Percentiles rank a stretch among this genome's conserved stretches.
Conservation (phyloP, 352 stramenopile species). For the Globisporangium paroecandrum region DNA sequence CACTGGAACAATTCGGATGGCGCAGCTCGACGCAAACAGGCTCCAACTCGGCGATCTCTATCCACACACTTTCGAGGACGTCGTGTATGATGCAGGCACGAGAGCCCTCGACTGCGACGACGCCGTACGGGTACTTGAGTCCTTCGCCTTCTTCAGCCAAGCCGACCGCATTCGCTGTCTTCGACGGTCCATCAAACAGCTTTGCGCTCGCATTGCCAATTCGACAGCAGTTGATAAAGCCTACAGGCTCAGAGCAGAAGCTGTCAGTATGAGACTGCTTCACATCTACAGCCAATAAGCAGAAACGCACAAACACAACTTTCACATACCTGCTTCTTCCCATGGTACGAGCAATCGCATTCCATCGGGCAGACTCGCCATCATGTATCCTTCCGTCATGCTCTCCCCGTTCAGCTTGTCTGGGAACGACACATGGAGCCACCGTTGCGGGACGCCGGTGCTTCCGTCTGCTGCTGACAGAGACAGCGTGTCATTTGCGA, state of each 20-base stretch:
- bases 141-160: slow-evolving; percentile 30
- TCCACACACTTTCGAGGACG: slow-evolving; percentile 47
- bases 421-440: slow-evolving; percentile 50
- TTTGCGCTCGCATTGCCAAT: slow-evolving; percentile 28
- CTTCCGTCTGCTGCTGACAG: background rate
- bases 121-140: slow-evolving; percentile 36
- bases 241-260: slow-evolving; percentile 7
- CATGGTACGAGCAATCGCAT: slow-evolving; percentile 45
- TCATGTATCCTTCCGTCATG: slow-evolving; percentile 43
- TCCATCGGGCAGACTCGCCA: slow-evolving; percentile 44
- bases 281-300: background rate
- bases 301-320: background rate
- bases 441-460: slow-evolving; percentile 23
- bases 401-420: slow-evolving; percentile 25
- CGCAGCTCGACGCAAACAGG: slow-evolving; percentile 39
- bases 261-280: background rate
- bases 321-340: slow-evolving; percentile 32
- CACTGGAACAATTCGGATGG: slow-evolving; percentile 48
- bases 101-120: slow-evolving; percentile 28
- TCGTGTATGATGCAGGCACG: slow-evolving; percentile 42
- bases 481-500: slow-evolving; percentile 16
- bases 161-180: slow-evolving; percentile 29
- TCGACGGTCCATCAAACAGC: slow-evolving; percentile 36
- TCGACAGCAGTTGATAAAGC: slow-evolving; percentile 43
- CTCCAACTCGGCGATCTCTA: slow-evolving; percentile 46